Base-by-base conservation (phyloP, 1,284 basidiomycete species). In the Laetiporus sulphureus region DNA sequence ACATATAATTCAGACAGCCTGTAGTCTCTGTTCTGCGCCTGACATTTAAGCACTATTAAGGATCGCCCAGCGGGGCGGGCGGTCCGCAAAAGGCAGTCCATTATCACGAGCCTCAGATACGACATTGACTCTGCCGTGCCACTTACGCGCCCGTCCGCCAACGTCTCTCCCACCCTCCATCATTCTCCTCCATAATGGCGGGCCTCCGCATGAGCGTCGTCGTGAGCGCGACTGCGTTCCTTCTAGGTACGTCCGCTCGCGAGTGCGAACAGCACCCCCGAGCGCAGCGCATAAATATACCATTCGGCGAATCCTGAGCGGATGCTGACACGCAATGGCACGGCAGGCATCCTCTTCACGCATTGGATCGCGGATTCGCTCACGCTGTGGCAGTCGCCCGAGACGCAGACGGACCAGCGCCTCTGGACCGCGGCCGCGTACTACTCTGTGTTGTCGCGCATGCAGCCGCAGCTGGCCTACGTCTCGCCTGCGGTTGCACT, bases 331-430 rank as follows among this genome's bases (percentile, higher is more conserved):
- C 44, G 29, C 22, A n/a, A n/a, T n/a, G n/a, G n/a, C n/a, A 20
- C 31, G 32, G 12, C 60, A 89, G 86, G 86, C 39, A 68, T 82
- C 38, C 68, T 90, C 4, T 88, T 88, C 59, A 88, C 84, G 16
- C 83, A 90, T 58, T 90, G 87, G 87, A 88, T 87, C 51, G 86
- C 86, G 23, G 86, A 90, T 66, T 87, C 83, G 7, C 65, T 87
- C 40, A 89, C 86, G 24, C 69, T 90, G 32, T 90, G 87, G 86
- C 87, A 86, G 65, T 75, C 81, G 10, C 83, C 85, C 37, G 71
- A 84, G 49, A 85, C 52, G 23, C 57, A 61, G 48, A 60, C 83
- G 8, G 84, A 89, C 53, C 76, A 78, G 45, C 75, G 84, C 52
- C 71, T 90, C 11, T 86, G 83, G 80, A 82, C 77, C 4, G 79